Conservation (phyloP, 345 rosid genomes). For the Toxicodendron radicans region DNA sequence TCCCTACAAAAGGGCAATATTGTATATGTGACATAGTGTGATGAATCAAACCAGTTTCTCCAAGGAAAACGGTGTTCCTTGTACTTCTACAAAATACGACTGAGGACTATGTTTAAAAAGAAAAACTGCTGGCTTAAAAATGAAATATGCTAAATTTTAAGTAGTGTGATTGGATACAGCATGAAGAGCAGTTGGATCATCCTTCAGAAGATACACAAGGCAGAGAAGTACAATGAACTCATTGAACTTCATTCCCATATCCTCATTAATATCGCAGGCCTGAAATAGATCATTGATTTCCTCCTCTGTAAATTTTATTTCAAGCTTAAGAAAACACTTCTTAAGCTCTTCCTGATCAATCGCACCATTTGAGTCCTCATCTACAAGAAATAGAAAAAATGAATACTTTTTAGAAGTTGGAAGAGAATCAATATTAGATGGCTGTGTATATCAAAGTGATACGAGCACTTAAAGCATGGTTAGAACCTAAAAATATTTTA, state of each 20-base stretch:
- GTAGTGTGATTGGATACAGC: constrained; percentile 47
- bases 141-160: background rate
- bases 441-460: no score
- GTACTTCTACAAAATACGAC: background rate
- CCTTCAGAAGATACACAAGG: constrained; percentile 85
- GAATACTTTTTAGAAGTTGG: no score
- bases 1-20: no score
- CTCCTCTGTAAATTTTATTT: constrained; percentile 71
- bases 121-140: background rate
- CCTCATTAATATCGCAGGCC: constrained; percentile 80
- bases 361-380: constrained; percentile 82
- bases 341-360: constrained; percentile 79
- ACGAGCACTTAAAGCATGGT: no score
- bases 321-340: constrained; percentile 69
- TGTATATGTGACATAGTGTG: no score
- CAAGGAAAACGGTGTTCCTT: background rate
- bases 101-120: background rate
- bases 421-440: no score
- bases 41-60: background rate
- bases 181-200: constrained; percentile 51
- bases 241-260: constrained; percentile 77
- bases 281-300: constrained; percentile 75
- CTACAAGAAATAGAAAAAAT: constrained; percentile 30
- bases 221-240: constrained; percentile 94
- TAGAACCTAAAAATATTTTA: no score